Conservation (phyloP, 2,329 filamentous ascomycete genomes). For the Zelopaecilomyces penicillatus region DNA sequence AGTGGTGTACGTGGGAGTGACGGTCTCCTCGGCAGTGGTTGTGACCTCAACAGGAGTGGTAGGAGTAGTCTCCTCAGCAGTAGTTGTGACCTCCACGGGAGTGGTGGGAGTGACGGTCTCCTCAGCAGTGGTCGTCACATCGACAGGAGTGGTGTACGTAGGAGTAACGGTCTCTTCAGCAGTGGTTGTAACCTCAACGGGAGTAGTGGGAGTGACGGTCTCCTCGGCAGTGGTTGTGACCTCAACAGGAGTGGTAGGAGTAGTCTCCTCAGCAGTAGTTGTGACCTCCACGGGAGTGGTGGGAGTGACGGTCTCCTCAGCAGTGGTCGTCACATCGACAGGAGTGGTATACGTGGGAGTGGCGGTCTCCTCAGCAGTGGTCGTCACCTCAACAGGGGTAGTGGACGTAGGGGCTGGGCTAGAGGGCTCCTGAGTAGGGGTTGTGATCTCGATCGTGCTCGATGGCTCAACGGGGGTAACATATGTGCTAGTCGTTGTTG, state of each 20-base stretch:
- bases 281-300: neutral
- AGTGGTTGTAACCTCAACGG: neutral
- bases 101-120: neutral
- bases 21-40: neutral
- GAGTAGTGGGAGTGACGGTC: neutral
- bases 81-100: neutral
- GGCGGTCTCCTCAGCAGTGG: neutral
- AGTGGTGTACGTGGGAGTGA: neutral
- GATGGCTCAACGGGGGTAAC: conserved; percentile 1
- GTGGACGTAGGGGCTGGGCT: neutral
- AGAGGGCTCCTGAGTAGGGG: neutral
- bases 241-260: neutral
- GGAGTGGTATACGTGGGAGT: neutral
- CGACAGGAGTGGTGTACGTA: neutral
- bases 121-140: neutral
- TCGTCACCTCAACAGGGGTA: conserved; percentile 1
- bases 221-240: neutral
- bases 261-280: neutral
- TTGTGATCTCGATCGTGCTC: conserved; percentile 6
- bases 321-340: neutral
- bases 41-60: neutral
- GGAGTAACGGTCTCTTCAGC: neutral
- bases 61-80: neutral
- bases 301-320: neutral
- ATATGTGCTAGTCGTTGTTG: conserved; percentile 7